A percentile compares a stretch with the other conserved stretches of the same genome.
Evolutionary conservation across 192 early-diverging fungal genomes (phyloP).

Genomic region (Funneliformis geosporum): DNA sequence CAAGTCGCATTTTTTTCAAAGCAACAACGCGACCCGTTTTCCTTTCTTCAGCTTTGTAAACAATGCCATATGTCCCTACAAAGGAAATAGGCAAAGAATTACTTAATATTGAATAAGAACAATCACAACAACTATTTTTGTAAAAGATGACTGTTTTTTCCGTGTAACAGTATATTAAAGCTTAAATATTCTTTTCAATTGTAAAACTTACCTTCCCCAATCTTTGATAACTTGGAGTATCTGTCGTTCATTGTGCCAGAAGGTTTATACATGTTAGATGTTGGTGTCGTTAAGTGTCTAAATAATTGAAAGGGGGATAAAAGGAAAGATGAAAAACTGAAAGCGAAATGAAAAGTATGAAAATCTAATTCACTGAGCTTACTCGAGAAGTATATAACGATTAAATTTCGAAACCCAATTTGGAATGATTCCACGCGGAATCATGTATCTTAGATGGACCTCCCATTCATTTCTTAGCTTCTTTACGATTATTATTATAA

Average conservation of each 20-base stretch:
- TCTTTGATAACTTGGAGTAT: constrained; percentile 74
- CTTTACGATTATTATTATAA: too few relatives aligned
- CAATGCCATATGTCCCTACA: constrained; percentile 82
- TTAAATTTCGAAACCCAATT: not conserved
- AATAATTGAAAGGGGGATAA: too few relatives aligned
- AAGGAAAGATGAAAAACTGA: not conserved
- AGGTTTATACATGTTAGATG: not conserved
- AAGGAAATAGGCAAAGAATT: not conserved
- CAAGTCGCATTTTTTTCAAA: constrained; percentile 73
- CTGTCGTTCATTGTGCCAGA: constrained; percentile 38
- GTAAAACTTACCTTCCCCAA: constrained; percentile 54
- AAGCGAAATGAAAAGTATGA: not conserved
- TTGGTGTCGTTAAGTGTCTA: not conserved
- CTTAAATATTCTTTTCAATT: not conserved
- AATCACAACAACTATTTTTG: not conserved
- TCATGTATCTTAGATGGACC: not conserved
- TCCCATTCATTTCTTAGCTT: not conserved
- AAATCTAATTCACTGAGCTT: not conserved
- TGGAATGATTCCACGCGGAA: constrained; percentile 20
- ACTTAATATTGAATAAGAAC: not conserved
- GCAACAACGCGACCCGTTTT: constrained; percentile 63
- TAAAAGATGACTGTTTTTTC: not conserved
- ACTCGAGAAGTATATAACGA: not conserved
- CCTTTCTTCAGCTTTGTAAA: constrained; percentile 71
- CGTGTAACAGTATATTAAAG: not conserved